Conservation (phyloP, 768 basidiomycete species). For the Pulveroboletus sp. region DNA sequence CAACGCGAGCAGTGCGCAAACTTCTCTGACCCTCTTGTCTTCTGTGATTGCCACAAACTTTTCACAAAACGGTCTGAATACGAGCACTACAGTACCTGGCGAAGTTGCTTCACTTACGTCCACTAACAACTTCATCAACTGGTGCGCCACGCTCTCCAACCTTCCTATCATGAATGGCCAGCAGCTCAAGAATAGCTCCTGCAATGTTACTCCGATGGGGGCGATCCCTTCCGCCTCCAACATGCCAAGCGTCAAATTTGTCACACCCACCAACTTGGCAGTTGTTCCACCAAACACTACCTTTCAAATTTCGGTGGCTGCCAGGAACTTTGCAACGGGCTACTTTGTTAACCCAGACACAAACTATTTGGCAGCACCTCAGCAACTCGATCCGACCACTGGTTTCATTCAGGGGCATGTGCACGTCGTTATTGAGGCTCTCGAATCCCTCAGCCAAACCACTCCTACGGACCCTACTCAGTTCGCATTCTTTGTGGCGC, state of each 20-base stretch:
- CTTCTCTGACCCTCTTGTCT: conserved; percentile 38
- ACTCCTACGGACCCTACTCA: conserved; percentile 42
- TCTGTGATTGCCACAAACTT: conserved; percentile 54
- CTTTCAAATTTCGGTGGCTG: conserved; percentile 51
- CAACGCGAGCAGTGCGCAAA: conserved; percentile 20
- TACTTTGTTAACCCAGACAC: conserved; percentile 51
- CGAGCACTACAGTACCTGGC: conserved; percentile 32
- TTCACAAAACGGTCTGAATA: conserved; percentile 43
- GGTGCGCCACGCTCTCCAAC: conserved; percentile 44
- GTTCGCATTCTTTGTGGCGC: conserved; percentile 57
- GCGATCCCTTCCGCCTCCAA: conserved; percentile 44
- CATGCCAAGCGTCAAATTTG: conserved; percentile 55
- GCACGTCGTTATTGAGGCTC: conserved; percentile 56
- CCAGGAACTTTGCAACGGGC: conserved; percentile 46
- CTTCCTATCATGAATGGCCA: conserved; percentile 59
- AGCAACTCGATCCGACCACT: conserved; percentile 37
- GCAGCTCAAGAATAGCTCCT: conserved; percentile 48
- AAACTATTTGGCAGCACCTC: conserved; percentile 56
- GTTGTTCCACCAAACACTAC: conserved; percentile 40
- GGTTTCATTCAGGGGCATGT: conserved; percentile 58
- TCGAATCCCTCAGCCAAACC: conserved; percentile 46
- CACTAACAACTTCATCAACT: conserved; percentile 74
- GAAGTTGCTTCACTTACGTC: conserved; percentile 57
- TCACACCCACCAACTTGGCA: conserved; percentile 40
- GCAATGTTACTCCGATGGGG: conserved; percentile 62